Base-by-base conservation (phyloP, 192 early-diverging fungal genomes). In the Coemansia sp. region DNA sequence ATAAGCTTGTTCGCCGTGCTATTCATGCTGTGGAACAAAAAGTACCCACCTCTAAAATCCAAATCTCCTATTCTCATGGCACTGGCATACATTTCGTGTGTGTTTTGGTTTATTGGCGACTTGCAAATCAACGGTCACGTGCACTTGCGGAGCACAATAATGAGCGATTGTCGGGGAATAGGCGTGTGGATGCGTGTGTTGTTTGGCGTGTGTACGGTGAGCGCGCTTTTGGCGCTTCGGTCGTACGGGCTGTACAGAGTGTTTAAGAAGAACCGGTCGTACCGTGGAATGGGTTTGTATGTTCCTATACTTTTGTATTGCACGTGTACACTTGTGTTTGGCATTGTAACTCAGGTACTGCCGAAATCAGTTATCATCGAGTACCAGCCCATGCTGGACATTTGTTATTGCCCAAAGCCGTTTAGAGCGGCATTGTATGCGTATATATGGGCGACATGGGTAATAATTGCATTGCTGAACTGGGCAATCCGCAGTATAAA, bases 71-170 rank as follows among this genome's bases (percentile, higher is more conserved):
- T 64, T 1, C 38, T 82, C n/a, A 76, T 82, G 74, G 74, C 62
- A 0, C 52, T 56, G 1, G 71, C 70, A 0, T 60, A 59, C 5
- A 23, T 67, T 0, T 64, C 66, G 3, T 69, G 74, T 39, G 57
- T 73, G 5, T 77, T 61, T 45, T 82, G 80, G 80, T 73, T 73
- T 51, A 19, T 82, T 16, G 80, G 80, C 39, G 80, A 82, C 59
- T 18, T 73, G 5, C 71, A 82, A 14, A 73, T 82, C 45, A 82
- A 77, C 62, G 80, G 80, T 1, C 71, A 74, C 29, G 65, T 82
- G n/a, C 74, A 76, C 35, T 47, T 71, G 14, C 52, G 38, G 2
- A 51, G 54, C 11, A 60, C 68, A 1, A 37, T 43, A 18, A 38
- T 76, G 53, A 65, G 62, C 1, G 69, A 68, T 24, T 82, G 80